Evolutionary conservation across 805 yeast species (phyloP).

Genomic region (Clavispora phyllophila): DNA sequence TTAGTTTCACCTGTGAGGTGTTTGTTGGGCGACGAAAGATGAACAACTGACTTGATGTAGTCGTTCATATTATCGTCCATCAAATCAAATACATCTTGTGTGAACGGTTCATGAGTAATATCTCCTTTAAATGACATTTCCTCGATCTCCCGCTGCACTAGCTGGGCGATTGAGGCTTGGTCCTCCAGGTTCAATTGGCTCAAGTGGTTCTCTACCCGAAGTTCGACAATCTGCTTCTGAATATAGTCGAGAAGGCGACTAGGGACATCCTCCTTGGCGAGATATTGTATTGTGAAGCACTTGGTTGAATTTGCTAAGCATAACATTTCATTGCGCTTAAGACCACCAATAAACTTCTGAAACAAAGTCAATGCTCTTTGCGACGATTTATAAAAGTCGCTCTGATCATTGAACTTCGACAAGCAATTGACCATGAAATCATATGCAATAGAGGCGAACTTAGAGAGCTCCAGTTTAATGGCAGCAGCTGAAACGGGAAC

Average conservation of each 20-base stretch:
- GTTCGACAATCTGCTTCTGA: neutral
- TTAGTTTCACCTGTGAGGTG: neutral
- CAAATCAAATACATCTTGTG: slow-evolving; percentile 17
- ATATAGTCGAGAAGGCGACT: neutral
- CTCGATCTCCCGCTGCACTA: neutral
- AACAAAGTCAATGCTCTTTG: slow-evolving; percentile 15
- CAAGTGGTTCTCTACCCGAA: neutral
- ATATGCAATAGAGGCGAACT: neutral
- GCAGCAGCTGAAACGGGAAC: neutral
- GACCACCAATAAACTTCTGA: slow-evolving; percentile 22
- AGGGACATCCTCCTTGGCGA: neutral
- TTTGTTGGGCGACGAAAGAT: slow-evolving; percentile 1
- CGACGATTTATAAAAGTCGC: neutral
- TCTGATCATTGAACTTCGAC: neutral
- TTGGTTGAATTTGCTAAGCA: slow-evolving; percentile 5
- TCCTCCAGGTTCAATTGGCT: neutral
- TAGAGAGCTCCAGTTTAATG: neutral
- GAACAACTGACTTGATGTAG: slow-evolving; percentile 20
- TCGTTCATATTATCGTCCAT: slow-evolving; percentile 25
- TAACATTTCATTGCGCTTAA: slow-evolving; percentile 18
- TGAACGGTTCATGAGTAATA: slow-evolving; percentile 10
- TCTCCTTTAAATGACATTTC: neutral
- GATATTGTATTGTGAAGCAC: neutral
- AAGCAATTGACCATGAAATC: neutral
- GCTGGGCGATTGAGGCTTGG: neutral